phyloP scores from a whole-genome alignment of 1,139 yeast genomes.

The Hanseniaspora sp. region DNA sequence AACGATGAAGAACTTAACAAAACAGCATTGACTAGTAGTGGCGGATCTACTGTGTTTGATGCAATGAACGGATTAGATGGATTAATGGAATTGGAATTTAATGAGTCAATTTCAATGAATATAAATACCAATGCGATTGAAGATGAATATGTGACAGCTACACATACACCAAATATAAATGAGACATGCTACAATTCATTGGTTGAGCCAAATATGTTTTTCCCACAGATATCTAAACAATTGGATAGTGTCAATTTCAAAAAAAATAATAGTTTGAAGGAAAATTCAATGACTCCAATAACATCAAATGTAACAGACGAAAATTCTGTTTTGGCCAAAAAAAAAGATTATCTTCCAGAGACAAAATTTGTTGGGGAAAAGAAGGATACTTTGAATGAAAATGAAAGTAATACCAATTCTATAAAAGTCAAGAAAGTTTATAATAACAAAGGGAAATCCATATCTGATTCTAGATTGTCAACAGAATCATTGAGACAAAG shows the following conservation, averaged over 20 bases:
- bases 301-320: not conserved
- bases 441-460: conserved; percentile 25
- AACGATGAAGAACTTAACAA: not conserved
- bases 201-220: not conserved
- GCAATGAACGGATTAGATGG: conserved; percentile 1
- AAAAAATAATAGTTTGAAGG: not conserved
- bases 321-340: not conserved
- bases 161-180: conserved; percentile 1
- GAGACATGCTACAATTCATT: not conserved
- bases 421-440: conserved; percentile 18
- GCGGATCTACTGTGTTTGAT: conserved; percentile 10
- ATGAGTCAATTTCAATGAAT: not conserved
- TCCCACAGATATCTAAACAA: not conserved
- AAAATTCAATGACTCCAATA: not conserved
- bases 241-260: not conserved
- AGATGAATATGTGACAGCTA: not conserved
- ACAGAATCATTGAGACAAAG: conserved; percentile 45
- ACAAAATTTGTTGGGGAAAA: not conserved
- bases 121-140: not conserved
- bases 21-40: conserved; percentile 2
- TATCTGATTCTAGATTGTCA: conserved; percentile 47
- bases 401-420: not conserved
- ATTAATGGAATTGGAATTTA: not conserved
- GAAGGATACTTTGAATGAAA: not conserved
- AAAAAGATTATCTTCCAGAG: not conserved